phyloP scores from a whole-genome alignment of 2,329 filamentous ascomycete species.

The Plenodomus lindquistii region DNA sequence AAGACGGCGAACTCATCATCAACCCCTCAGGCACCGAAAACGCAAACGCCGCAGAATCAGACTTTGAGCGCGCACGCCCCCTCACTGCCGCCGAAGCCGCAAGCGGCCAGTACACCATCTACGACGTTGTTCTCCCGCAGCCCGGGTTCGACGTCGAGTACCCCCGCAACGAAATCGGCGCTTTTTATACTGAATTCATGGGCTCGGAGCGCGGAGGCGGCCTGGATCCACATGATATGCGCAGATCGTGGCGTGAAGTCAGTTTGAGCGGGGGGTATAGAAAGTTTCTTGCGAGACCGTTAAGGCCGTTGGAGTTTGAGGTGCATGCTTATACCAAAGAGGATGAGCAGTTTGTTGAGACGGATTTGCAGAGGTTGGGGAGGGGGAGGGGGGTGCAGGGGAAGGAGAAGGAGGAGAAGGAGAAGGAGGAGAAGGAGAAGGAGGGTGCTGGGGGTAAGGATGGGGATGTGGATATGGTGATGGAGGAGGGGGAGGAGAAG shows the following conservation, averaged over 20 bases:
- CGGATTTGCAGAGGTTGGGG: slow-evolving; percentile 73
- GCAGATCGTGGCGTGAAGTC: slow-evolving; percentile 80
- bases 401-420: slow-evolving; percentile 56
- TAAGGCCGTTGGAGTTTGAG: slow-evolving; percentile 65
- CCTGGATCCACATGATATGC: slow-evolving; percentile 85
- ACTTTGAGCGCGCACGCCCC: slow-evolving; percentile 70
- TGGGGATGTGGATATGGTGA: slow-evolving; percentile 7
- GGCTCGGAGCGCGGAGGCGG: slow-evolving; percentile 72
- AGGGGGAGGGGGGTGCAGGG: slow-evolving; percentile 47
- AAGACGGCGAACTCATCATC: slow-evolving; percentile 68
- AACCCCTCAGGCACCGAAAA: slow-evolving; percentile 62
- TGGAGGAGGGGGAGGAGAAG: slow-evolving; percentile 27
- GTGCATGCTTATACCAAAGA: slow-evolving; percentile 71
- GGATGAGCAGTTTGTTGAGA: slow-evolving; percentile 84
- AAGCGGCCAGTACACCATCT: slow-evolving; percentile 77
- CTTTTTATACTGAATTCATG: slow-evolving; percentile 89
- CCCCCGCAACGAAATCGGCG: slow-evolving; percentile 79
- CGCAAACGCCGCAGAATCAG: slow-evolving; percentile 57
- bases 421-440: slow-evolving; percentile 17
- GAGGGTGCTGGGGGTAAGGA: slow-evolving; percentile 9
- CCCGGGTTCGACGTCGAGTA: slow-evolving; percentile 91
- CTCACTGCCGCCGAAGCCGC: slow-evolving; percentile 77
- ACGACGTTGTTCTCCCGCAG: slow-evolving; percentile 88
- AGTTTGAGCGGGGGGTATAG: slow-evolving; percentile 88
- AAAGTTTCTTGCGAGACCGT: slow-evolving; percentile 76